These are phyloP conservation scores for Cyclocybe aegerita DNA, from an alignment of 768 basidiomycete genomes.

Conservation along the genomic window DNA sequence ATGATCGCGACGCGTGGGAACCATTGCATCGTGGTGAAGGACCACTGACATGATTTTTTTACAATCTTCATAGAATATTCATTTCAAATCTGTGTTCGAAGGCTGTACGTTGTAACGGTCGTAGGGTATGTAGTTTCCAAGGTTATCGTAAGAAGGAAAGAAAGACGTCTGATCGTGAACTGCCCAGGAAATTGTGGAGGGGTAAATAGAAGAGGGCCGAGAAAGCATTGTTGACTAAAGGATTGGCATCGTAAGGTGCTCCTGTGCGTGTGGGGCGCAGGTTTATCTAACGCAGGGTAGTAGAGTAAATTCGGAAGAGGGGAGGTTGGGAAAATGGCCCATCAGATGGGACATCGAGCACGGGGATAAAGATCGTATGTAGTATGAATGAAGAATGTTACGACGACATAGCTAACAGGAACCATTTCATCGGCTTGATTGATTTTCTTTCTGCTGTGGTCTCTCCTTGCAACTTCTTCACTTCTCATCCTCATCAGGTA, in stretches of 20 bases:
- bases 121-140: no score
- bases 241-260: not conserved
- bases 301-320: no score
- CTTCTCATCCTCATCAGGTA: conserved; percentile 50
- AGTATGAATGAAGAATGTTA: conserved; percentile 3
- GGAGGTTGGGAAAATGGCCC: no score
- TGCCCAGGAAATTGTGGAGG: not conserved
- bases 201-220: no score
- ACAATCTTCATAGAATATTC: no score
- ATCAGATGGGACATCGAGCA: no score
- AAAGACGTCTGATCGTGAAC: not conserved
- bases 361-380: conserved; percentile 1
- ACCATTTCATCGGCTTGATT: not conserved
- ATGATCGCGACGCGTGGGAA: conserved; percentile 25
- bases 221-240: not conserved
- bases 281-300: no score
- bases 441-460: not conserved
- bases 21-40: no score
- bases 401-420: not conserved
- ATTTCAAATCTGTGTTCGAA: not conserved
- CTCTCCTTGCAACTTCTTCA: conserved; percentile 6
- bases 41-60: no score
- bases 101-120: not conserved
- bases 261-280: no score
- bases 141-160: no score